Conservation (phyloP, 352 stramenopile species). For the Pythium vanterpoolii region DNA sequence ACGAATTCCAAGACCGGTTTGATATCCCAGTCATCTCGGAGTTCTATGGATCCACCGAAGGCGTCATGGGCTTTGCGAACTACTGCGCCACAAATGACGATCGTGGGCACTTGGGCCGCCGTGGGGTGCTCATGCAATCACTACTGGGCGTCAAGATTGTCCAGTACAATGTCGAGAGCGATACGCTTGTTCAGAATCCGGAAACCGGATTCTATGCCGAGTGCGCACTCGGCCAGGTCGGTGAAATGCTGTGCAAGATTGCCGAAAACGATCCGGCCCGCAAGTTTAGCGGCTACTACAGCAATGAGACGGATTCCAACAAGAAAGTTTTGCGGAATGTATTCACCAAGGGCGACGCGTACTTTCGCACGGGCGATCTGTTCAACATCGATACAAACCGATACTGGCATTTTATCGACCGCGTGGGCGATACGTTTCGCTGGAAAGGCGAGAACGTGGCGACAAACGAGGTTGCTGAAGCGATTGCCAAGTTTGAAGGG, state of each 20-base stretch:
- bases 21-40: constrained; percentile 84
- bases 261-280: constrained; percentile 44
- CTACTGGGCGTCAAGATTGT: constrained; percentile 75
- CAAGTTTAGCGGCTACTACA: constrained; percentile 89
- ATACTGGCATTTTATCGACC: constrained; percentile 89
- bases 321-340: constrained; percentile 86
- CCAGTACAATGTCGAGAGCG: constrained; percentile 70
- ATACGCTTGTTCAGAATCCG: constrained; percentile 62
- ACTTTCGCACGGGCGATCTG: constrained; percentile 91
- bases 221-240: constrained; percentile 55
- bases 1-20: constrained; percentile 84
- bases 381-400: constrained; percentile 70
- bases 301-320: constrained; percentile 61
- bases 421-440: constrained; percentile 91
- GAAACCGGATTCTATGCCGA: constrained; percentile 47
- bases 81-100: constrained; percentile 53
- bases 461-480: constrained; percentile 87
- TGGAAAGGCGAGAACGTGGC: constrained; percentile 94
- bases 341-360: constrained; percentile 82
- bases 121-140: constrained; percentile 46
- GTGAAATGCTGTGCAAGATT: constrained; percentile 73
- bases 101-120: constrained; percentile 62
- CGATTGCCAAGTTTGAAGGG: constrained; percentile 69
- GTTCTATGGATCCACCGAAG: constrained; percentile 92
- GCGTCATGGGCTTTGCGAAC: constrained; percentile 80